Conservation (phyloP, 441 rosid genomes). For the Raphanus hybrid region DNA sequence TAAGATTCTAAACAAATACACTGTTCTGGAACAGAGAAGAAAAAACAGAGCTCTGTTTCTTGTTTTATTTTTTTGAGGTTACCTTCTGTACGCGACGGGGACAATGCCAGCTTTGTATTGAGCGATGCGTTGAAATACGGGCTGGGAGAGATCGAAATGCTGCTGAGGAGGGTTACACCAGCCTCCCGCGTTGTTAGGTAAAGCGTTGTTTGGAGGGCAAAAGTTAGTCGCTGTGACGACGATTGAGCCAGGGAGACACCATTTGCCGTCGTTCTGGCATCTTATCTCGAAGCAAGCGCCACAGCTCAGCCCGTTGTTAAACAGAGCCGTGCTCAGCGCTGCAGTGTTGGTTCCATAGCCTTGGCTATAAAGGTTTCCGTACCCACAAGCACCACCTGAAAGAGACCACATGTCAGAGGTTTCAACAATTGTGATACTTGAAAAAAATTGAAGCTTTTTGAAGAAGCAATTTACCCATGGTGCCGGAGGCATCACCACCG, state of each 20-base stretch:
- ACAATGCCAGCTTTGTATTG: slow-evolving; percentile 74
- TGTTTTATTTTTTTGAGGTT: slow-evolving; percentile 9
- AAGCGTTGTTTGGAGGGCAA: slow-evolving; percentile 85
- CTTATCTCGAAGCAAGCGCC: slow-evolving; percentile 71
- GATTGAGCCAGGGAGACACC: slow-evolving; percentile 77
- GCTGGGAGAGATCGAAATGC: slow-evolving; percentile 79
- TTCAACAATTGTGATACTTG: not conserved
- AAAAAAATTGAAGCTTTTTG: not conserved
- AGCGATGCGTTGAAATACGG: slow-evolving; percentile 76
- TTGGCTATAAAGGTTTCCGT: slow-evolving; percentile 72
- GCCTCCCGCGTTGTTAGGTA: slow-evolving; percentile 73
- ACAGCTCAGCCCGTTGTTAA: slow-evolving; percentile 68
- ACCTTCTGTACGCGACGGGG: slow-evolving; percentile 72
- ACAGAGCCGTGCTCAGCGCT: slow-evolving; percentile 72
- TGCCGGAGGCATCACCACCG: slow-evolving; percentile 98
- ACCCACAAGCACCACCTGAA: slow-evolving; percentile 83
- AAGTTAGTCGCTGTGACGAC: slow-evolving; percentile 76
- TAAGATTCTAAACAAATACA: not conserved
- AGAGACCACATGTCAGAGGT: not conserved
- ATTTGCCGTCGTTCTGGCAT: slow-evolving; percentile 62
- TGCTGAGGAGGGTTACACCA: slow-evolving; percentile 87
- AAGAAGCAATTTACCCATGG: slow-evolving; percentile 71
- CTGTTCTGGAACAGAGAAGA: not conserved
- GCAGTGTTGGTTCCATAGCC: slow-evolving; percentile 79
- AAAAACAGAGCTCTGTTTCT: slow-evolving; percentile 37